Conservation (phyloP, 345 rosid species). For the Murraya paniculata region DNA sequence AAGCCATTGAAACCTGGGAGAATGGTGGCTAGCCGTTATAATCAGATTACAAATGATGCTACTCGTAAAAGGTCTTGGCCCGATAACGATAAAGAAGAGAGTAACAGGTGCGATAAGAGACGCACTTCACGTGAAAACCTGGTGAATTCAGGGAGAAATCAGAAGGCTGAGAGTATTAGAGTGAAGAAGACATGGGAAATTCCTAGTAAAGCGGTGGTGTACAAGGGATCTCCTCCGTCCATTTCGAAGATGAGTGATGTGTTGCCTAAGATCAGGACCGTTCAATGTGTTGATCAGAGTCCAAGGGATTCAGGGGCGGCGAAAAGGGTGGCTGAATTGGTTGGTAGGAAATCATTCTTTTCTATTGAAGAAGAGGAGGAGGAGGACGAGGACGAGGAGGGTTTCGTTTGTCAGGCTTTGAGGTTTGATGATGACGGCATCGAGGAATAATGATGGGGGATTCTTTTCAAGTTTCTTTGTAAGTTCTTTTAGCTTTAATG, state of each 20-base stretch:
- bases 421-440: slow-evolving; percentile 38
- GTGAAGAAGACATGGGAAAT: slow-evolving; percentile 95
- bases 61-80: slow-evolving; percentile 68
- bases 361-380: slow-evolving; percentile 25
- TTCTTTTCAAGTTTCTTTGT: neutral
- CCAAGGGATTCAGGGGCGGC: slow-evolving; percentile 94
- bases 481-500: neutral
- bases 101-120: slow-evolving; percentile 52
- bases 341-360: slow-evolving; percentile 54
- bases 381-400: slow-evolving; percentile 9
- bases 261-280: slow-evolving; percentile 74
- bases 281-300: slow-evolving; percentile 43
- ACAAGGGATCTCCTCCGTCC: slow-evolving; percentile 34
- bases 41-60: slow-evolving; percentile 40
- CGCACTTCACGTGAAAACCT: slow-evolving; percentile 50
- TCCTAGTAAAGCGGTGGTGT: slow-evolving; percentile 53
- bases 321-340: slow-evolving; percentile 80
- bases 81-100: slow-evolving; percentile 61
- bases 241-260: slow-evolving; percentile 22
- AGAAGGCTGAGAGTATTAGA: slow-evolving; percentile 39
- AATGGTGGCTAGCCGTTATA: slow-evolving; percentile 75
- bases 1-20: slow-evolving; percentile 68
- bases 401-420: slow-evolving; percentile 18
- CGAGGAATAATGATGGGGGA: slow-evolving; percentile 12
- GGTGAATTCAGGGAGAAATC: slow-evolving; percentile 15